These are phyloP conservation scores for Chloridella minuta DNA, from an alignment of 352 stramenopile species.

Conservation along the genomic window DNA sequence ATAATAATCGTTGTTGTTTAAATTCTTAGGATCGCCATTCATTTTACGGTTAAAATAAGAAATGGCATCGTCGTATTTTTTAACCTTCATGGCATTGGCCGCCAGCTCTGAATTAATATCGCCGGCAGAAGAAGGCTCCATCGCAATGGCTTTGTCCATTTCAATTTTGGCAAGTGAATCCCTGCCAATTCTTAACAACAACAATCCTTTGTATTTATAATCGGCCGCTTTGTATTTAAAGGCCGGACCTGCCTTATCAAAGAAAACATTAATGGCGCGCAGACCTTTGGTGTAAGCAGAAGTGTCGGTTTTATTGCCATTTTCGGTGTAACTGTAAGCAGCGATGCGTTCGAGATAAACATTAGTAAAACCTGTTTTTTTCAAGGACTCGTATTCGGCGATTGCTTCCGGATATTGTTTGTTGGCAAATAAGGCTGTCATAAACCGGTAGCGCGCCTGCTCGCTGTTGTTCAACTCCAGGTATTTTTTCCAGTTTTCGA, in stretches of 20 bases:
- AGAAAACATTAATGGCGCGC: background rate
- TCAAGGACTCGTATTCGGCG: background rate
- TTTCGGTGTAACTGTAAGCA: background rate
- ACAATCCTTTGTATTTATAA: background rate
- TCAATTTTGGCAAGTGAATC: background rate
- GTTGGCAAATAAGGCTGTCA: background rate
- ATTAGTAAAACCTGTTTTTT: background rate
- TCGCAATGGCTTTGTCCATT: background rate
- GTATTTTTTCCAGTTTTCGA: conserved; percentile 1
- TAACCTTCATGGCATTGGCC: background rate
- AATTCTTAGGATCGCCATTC: background rate
- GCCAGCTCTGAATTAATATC: background rate
- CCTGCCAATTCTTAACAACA: background rate
- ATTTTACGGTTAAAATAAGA: background rate
- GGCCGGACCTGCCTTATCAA: background rate
- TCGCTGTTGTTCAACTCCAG: background rate
- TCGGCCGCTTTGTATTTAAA: background rate
- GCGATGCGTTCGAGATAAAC: background rate
- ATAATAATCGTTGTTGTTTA: background rate
- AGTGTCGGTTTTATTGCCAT: background rate
- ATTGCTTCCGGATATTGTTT: background rate
- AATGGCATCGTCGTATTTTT: background rate
- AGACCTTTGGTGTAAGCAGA: background rate
- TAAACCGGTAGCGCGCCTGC: background rate
- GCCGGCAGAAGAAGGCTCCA: background rate